Evolutionary conservation across 306 rosid species (phyloP), one percentile per base, ranked within the genome.

Genomic region (Citrullus mucosospermus): DNA sequence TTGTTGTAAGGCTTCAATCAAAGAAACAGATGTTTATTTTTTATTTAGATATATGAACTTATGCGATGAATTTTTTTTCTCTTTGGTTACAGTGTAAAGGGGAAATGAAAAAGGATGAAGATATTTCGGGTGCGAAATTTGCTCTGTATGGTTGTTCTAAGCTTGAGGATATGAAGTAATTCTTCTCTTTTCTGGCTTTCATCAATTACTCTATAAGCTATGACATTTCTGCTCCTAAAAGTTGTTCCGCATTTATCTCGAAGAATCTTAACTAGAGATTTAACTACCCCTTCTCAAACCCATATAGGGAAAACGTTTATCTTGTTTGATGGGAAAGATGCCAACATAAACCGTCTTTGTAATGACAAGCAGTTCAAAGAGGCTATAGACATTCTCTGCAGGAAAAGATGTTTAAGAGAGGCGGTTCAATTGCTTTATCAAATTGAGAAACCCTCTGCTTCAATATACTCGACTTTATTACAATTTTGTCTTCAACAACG

Each of bases 371-470:
- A 78, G 36, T 80, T 79, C 48, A 88, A 86, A 79, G 85, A 84
- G 18, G 90, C 89, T 75, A 84, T 91, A 20, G 78, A 80, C 65
- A 79, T 81, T 51, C 83, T 91, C 0, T 86, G 88, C 59, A 74
- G 80, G 48, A 88, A 83, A 75, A 87, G 79, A 69, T 87, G 85
- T 61, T 77, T 88, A 73, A 78, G 83, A 75, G 90, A 89, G 77
- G 97, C 91, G 0, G 83, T 89, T 80, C 88, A 79, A 39, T 62
- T 83, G 28, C 86, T 78, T 80, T 16, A 43, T 78, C 82, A 51
- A 34, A 81, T 78, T 0, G 34, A 32, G 20, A 71, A 53, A 80
- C 93, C 88, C 77, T 84, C 86, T 44, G 72, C 92, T 81, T 82
- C 77, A 15, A 15, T 86, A 30, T 89, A 89, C 87, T 84, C 86